Percentiles rank a stretch among this genome's conserved stretches.
These are phyloP conservation scores for Salix caprea DNA, from an alignment of 345 rosid species.

Conservation along the genomic window DNA sequence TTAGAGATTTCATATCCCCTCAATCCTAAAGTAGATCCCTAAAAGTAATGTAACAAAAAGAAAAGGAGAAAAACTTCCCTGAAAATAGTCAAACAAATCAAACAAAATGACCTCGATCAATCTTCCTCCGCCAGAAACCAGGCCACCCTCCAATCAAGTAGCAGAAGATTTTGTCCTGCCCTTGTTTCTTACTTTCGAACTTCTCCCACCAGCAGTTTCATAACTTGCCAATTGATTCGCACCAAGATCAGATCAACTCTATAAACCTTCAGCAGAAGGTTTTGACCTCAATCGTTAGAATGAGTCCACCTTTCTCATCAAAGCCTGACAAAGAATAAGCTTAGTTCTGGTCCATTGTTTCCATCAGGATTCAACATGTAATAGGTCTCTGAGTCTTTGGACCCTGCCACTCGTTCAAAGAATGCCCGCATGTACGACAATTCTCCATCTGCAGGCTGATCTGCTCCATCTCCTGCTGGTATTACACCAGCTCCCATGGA, in stretches of 20 bases:
- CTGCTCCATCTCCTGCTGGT: slow-evolving; percentile 34
- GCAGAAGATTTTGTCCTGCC: neutral
- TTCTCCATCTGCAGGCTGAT: slow-evolving; percentile 51
- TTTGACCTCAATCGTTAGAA: neutral
- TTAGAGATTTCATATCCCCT: neutral
- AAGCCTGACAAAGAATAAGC: slow-evolving; percentile 61
- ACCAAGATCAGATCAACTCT: neutral
- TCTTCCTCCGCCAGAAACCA: neutral
- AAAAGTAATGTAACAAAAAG: neutral
- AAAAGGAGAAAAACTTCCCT: neutral
- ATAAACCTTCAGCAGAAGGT: neutral
- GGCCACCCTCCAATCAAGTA: neutral
- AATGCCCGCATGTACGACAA: slow-evolving; percentile 71
- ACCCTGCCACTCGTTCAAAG: slow-evolving; percentile 74
- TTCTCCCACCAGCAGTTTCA: neutral
- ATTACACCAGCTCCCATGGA: slow-evolving; percentile 85
- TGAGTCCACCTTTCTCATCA: slow-evolving; percentile 7
- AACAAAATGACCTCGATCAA: neutral
- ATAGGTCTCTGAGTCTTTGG: slow-evolving; percentile 82
- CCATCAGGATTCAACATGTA: slow-evolving; percentile 83
- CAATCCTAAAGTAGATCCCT: neutral
- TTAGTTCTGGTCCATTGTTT: slow-evolving; percentile 64
- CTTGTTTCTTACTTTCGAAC: neutral
- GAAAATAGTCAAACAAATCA: neutral
- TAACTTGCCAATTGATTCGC: neutral